Conservation (phyloP, 108 stramenopile genomes). For the Pseudonitzschia multistriata region DNA sequence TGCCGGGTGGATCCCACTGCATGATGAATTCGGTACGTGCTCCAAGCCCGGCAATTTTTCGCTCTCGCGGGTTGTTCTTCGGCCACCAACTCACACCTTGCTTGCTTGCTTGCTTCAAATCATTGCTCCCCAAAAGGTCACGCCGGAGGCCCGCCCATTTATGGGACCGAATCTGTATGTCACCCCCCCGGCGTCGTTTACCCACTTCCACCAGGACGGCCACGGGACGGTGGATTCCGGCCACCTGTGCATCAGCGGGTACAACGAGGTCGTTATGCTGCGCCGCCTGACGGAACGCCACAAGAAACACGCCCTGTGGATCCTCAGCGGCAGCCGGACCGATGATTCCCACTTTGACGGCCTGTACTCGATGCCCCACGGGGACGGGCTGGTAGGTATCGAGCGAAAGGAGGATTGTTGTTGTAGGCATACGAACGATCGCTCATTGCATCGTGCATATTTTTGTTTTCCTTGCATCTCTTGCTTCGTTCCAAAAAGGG, state of each 20-base stretch:
- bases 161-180: constrained; percentile 87
- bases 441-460: neutral
- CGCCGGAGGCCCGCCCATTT: constrained; percentile 48
- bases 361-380: constrained; percentile 70
- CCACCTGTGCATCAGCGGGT: constrained; percentile 68
- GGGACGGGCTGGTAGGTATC: constrained; percentile 48
- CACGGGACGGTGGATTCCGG: constrained; percentile 88
- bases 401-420: neutral
- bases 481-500: constrained; percentile 17
- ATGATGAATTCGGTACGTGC: constrained; percentile 82
- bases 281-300: constrained; percentile 74
- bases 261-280: constrained; percentile 85
- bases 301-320: constrained; percentile 54
- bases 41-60: neutral
- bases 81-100: neutral
- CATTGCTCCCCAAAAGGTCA: constrained; percentile 7
- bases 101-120: too few species aligned
- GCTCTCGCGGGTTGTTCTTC: neutral
- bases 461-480: neutral
- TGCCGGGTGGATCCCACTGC: constrained; percentile 79
- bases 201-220: constrained; percentile 84
- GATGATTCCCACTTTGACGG: constrained; percentile 36
- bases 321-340: constrained; percentile 25
- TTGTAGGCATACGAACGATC: neutral
- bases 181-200: constrained; percentile 68